A percentile compares a stretch with the other conserved stretches of the same genome.
Conservation (phyloP, 768 basidiomycete species). For the Boletus pseudo-olivaceus region DNA sequence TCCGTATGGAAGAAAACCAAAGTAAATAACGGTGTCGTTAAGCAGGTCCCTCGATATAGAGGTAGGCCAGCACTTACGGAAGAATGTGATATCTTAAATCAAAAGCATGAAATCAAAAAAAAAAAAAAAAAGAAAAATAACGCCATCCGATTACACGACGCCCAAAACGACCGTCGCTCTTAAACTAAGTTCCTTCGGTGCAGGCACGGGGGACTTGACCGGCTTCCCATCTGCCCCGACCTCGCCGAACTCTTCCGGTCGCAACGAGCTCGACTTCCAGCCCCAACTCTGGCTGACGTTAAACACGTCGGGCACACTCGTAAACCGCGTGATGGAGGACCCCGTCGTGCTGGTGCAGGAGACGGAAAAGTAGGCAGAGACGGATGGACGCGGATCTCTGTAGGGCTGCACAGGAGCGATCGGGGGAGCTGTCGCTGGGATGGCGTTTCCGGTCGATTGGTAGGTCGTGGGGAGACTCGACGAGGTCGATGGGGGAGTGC, state of each 20-base stretch:
- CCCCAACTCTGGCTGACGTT: slow-evolving; percentile 89
- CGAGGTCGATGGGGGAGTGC: slow-evolving; percentile 23
- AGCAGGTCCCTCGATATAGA: neutral
- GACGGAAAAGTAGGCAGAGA: slow-evolving; percentile 82
- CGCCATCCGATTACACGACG: slow-evolving; percentile 45
- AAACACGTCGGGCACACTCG: slow-evolving; percentile 84
- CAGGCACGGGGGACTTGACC: slow-evolving; percentile 31
- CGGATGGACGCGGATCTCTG: slow-evolving; percentile 65
- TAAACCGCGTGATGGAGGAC: slow-evolving; percentile 77
- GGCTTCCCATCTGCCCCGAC: slow-evolving; percentile 32
- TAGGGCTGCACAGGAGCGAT: slow-evolving; percentile 62
- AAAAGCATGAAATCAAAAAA: slow-evolving; percentile 1
- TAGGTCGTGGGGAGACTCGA: slow-evolving; percentile 19
- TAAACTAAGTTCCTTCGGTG: slow-evolving; percentile 53
- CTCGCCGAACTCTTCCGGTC: slow-evolving; percentile 47
- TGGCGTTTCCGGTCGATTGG: slow-evolving; percentile 19
- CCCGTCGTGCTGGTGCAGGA: slow-evolving; percentile 80
- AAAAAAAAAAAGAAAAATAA: neutral
- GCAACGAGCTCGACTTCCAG: slow-evolving; percentile 70
- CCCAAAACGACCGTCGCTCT: slow-evolving; percentile 79
- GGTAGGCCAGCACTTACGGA: neutral
- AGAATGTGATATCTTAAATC: neutral
- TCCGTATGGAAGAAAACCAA: neutral
- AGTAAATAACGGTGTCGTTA: neutral
- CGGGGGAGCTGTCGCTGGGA: slow-evolving; percentile 44